Evolutionary conservation across 2,329 filamentous ascomycete genomes (phyloP).

Genomic region (Mariannaea sp.): DNA sequence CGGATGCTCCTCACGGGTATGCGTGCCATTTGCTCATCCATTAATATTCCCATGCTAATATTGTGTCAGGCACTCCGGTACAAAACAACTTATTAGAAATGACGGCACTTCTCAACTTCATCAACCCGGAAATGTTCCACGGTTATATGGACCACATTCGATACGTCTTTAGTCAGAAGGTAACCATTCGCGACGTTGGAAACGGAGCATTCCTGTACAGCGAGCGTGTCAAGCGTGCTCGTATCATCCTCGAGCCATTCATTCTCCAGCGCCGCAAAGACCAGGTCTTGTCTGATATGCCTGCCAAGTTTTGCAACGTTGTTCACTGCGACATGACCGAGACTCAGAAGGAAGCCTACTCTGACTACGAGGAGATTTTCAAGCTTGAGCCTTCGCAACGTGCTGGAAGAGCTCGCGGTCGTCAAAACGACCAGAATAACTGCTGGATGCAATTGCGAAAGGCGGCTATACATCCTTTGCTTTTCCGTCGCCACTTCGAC

Average conservation of each 20-base stretch:
- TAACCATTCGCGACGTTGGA: conserved; percentile 77
- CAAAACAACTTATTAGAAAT: conserved; percentile 95
- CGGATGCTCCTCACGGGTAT: conserved; percentile 71
- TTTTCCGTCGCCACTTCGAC: conserved; percentile 82
- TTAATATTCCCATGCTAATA: conserved; percentile 22
- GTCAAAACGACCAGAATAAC: conserved; percentile 65
- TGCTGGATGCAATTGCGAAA: conserved; percentile 91
- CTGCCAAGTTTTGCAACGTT: conserved; percentile 76
- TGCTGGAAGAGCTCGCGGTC: conserved; percentile 54
- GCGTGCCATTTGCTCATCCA: neutral
- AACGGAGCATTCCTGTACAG: conserved; percentile 84
- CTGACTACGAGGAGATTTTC: conserved; percentile 66
- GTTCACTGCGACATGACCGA: conserved; percentile 80
- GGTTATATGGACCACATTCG: conserved; percentile 78
- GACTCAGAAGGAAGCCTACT: conserved; percentile 75
- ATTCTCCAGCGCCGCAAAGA: conserved; percentile 92
- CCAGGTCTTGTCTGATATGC: conserved; percentile 84
- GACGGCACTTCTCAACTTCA: conserved; percentile 88
- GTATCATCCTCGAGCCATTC: conserved; percentile 93
- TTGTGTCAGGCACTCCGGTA: conserved; percentile 81
- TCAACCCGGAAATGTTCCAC: conserved; percentile 83
- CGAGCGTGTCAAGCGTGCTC: conserved; percentile 83
- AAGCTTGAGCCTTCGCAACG: conserved; percentile 61
- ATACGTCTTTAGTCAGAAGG: conserved; percentile 89
- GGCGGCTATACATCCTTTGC: conserved; percentile 86